Base-by-base conservation (phyloP, 129 eudicot species). In the Chrysanthemum makinoi region DNA sequence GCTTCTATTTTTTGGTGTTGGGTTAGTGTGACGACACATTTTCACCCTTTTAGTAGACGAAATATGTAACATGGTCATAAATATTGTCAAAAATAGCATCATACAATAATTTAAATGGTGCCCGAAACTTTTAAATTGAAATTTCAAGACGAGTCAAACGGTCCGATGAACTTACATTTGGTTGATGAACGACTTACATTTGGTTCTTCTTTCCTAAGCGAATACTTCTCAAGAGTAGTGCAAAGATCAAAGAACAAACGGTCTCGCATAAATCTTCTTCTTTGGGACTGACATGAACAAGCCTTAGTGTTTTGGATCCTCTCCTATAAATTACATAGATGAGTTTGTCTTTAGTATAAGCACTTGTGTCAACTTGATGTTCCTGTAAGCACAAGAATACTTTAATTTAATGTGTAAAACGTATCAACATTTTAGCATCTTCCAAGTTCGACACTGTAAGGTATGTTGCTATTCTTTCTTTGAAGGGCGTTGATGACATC, bases 401-500 rank as follows among this genome's bases (percentile, higher is more conserved):
- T 20, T 20, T 20, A 20, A 20, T 20, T 20, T 20, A 20, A 20
- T 20, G 20, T 20, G 20, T 20, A 20, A 20, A 20, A 44, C 43
- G 30, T 55, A 59, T 24, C 17, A 59, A 59, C 64, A 59, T 43
- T 43, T 75, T 47, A 77, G 69, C 44, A 24, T 16, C 24, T 67
- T 75, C 47, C 24, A 24, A 24, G 62, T 33, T 20, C 17, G 18
- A 18, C 61, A 91, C 96, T 89, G 77, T 86, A 89, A 18, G 96
- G 96, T 19, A 89, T 82, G 69, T 89, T 91, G 63, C 81, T 69
- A 64, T 73, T 77, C 63, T 85, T 83, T 68, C 86, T 86, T 71
- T 81, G 86, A 33, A 89, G 89, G 68, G 91, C 82, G 17, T 85
- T 86, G 74, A 89, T 84, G 79, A 89, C 96, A 78, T 89, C 96